These are phyloP conservation scores for Suillus placidus DNA, from an alignment of 768 basidiomycete genomes.

Conservation along the genomic window DNA sequence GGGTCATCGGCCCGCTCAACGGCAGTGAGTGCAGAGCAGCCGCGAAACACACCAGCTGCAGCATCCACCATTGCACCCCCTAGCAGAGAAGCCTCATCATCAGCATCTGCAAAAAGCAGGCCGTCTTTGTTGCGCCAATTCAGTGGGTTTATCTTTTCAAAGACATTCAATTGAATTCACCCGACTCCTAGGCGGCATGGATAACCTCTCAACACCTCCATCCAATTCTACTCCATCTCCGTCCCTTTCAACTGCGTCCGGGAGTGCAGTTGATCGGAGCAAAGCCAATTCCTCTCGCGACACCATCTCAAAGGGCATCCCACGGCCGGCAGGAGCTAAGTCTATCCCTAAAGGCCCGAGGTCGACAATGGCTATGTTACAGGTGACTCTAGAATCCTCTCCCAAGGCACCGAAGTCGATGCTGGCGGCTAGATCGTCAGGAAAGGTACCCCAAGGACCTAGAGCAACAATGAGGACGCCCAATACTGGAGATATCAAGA, in stretches of 20 bases:
- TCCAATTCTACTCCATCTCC: not conserved
- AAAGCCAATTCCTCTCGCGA: not conserved
- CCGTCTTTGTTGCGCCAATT: not conserved
- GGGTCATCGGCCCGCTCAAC: not conserved
- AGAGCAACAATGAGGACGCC: not conserved
- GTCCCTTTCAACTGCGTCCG: not conserved
- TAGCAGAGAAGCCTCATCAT: not conserved
- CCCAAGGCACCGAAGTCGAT: not conserved
- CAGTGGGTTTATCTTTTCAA: constrained; percentile 4
- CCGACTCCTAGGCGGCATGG: not conserved
- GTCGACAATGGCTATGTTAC: not conserved
- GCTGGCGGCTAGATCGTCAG: not conserved
- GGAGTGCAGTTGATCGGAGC: not conserved
- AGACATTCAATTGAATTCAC: not conserved
- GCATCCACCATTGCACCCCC: too few relatives aligned
- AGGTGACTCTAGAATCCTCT: not conserved
- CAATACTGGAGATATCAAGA: not conserved
- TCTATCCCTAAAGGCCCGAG: not conserved
- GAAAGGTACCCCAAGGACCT: not conserved
- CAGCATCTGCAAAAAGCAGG: not conserved
- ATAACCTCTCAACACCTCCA: not conserved
- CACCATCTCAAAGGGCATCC: not conserved
- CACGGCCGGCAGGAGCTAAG: not conserved
- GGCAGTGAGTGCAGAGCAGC: not conserved
- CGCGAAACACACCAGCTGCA: not conserved